Base-by-base conservation (phyloP, 2,329 filamentous ascomycete genomes). In the Phialocephala sp. region DNA sequence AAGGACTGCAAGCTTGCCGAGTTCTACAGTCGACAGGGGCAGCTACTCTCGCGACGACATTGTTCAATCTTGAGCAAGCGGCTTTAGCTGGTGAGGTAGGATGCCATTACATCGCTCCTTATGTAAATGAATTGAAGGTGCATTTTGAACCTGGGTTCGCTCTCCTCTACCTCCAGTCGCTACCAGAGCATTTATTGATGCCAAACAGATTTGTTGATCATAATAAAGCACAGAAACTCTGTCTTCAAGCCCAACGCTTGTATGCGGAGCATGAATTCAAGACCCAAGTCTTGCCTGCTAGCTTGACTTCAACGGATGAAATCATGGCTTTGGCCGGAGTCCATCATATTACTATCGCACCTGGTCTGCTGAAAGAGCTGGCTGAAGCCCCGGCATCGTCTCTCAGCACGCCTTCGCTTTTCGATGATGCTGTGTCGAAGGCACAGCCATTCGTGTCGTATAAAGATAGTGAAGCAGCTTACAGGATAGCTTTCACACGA, bases 71-170 rank as follows among this genome's bases (percentile, higher is more conserved):
- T 70, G 80, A 85, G 47, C 88, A 90, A 72, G 87, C 86, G 0
- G 79, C 80, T 1, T 77, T 89, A 1, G 87, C 88, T 0, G 83
- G 81, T 0, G 83, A 87, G 59, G 84, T 82, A 0, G 80, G 82
- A 4, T 89, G 87, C 69, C 82, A 82, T 0, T 90, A 89, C 70
- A 85, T 90, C 52, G 86, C 87, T 0, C 88, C 88, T 0, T 90
- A 89, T 67, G 85, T 90, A 36, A 89, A 90, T 72, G 87, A 89
- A 69, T 77, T 90, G 47, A 84, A 83, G 68, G 87, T 88, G 5
- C 87, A 89, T 70, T 86, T 89, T 64, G 83, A 86, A 50, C 71
- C 77, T 14, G 78, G 75, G 80, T 85, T 73, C 69, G 77, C 5
- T 32, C 1, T 3, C 15, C 39, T 39, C 54, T n/a, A 8, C 12